phyloP scores from a whole-genome alignment of 78 protist species.

The Anaeramoeba flamelloides region DNA sequence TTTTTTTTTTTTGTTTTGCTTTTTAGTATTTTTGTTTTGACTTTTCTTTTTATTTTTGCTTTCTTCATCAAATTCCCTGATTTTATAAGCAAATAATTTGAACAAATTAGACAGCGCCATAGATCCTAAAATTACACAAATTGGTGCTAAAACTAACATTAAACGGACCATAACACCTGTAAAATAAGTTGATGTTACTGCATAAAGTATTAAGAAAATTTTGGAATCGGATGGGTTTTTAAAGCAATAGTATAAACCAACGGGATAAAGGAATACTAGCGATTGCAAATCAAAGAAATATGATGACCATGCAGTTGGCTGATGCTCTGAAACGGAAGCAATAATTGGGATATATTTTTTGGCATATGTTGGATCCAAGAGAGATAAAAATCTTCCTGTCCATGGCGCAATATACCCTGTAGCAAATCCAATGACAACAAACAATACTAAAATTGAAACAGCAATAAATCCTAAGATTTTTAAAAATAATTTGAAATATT shows the following conservation, averaged over 20 bases:
- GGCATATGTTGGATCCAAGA: constrained; percentile 87
- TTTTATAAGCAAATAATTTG: too few relatives aligned
- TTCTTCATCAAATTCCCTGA: too few relatives aligned
- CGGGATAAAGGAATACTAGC: constrained; percentile 65
- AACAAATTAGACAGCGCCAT: constrained; percentile 54
- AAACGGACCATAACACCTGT: constrained; percentile 94
- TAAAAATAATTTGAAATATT: too few relatives aligned
- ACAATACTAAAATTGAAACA: too few relatives aligned
- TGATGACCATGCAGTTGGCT: constrained; percentile 81
- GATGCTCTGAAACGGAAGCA: constrained; percentile 96
- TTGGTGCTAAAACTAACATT: constrained; percentile 87
- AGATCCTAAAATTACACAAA: constrained; percentile 64
- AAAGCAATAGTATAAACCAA: constrained; percentile 75
- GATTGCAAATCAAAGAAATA: constrained; percentile 85
- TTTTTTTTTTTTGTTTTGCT: too few relatives aligned
- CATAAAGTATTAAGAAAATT: constrained; percentile 72
- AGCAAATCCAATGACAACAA: too few relatives aligned
- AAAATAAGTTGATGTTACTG: constrained; percentile 60
- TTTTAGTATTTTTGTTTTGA: too few relatives aligned
- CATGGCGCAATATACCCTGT: constrained; percentile 47
- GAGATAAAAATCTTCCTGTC: constrained; percentile 78
- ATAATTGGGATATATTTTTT: constrained; percentile 84
- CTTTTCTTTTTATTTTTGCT: too few relatives aligned
- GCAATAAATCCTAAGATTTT: too few relatives aligned
- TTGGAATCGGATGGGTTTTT: too few relatives aligned